phyloP scores from a whole-genome alignment of 176 grass and related monocot species.

The Eleusine coracana region DNA sequence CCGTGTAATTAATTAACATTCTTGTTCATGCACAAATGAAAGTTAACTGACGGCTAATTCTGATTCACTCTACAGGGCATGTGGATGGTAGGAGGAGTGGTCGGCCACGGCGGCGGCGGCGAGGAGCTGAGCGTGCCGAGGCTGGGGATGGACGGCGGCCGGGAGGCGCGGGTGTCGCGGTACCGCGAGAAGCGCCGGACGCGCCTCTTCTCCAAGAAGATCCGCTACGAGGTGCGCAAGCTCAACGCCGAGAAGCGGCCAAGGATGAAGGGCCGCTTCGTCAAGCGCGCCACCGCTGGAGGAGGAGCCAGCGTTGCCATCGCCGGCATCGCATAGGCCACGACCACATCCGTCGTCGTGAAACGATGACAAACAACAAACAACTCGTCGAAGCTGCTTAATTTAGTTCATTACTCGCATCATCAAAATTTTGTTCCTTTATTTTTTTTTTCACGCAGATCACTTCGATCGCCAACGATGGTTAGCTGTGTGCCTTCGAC shows the following conservation, averaged over 20 bases:
- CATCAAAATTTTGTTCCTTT: background rate
- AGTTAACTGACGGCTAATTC: background rate
- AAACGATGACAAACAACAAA: constrained; percentile 48
- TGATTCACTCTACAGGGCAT: constrained; percentile 26
- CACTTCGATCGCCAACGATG: background rate
- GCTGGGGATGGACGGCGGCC: constrained; percentile 47
- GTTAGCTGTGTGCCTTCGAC: constrained; percentile 1
- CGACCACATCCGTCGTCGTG: background rate
- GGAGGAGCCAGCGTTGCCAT: constrained; percentile 26
- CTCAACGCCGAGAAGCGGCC: constrained; percentile 98
- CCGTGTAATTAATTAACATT: background rate
- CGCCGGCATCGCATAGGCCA: constrained; percentile 45
- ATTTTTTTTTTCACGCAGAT: background rate
- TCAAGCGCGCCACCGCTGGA: constrained; percentile 56
- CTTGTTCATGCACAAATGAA: background rate
- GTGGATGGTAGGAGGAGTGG: constrained; percentile 47
- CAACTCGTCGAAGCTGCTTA: constrained; percentile 60
- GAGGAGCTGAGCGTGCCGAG: constrained; percentile 15
- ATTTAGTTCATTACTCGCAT: constrained; percentile 14
- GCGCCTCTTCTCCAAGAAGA: constrained; percentile 98
- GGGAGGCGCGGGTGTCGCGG: constrained; percentile 79
- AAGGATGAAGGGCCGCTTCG: constrained; percentile 93
- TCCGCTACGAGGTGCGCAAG: constrained; percentile 96
- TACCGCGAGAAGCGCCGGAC: constrained; percentile 95
- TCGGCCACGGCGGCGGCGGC: constrained; percentile 27